Base-by-base conservation (phyloP, 805 yeast genomes). In the Grigorovia transvaalensis region DNA sequence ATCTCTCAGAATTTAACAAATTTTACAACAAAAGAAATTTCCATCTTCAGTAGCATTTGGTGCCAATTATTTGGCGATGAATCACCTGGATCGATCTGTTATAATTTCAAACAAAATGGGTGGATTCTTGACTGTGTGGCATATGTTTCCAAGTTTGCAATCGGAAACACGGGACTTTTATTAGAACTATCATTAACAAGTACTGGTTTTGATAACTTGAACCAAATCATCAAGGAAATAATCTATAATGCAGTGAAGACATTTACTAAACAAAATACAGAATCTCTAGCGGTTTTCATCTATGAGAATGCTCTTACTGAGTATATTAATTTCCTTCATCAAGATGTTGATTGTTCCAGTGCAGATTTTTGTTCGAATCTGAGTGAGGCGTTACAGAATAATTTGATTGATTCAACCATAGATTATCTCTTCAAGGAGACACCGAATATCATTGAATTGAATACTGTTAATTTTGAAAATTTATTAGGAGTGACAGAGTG, bases 41-140 rank as follows among this genome's bases (percentile, higher is more conserved):
- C 51, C 9, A 60, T 73, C 9, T 72, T 68, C 46, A 65, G 69
- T 33, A 64, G 64, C 11, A 62, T 74, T 3, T 80, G 88, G 83
- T 73, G 80, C 50, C 76, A 77, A 47, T 50, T 84, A 0, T 65
- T 83, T 48, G 91, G 91, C 1, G 82, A 80, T 62, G 91, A 85
- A 65, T 66, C 80, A 4, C 51, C 56, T 1, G 75, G 75, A 0
- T 77, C 88, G 0, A 59, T 84, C 6, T 74, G 75, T 54, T 63
- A 72, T 5, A 59, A 57, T 17, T 64, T 81, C 9, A 67, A 66
- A 19, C 48, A 54, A 4, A 60, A 57, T 43, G 74, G 67, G 19
- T 71, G 65, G 53, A 71, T 72, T 13, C 63, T 71, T 1, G 61
- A 67, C 0, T 65, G 79, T 2, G 59, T 61, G 44, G 78, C 83